Percentiles rank a stretch among this genome's conserved stretches.
Evolutionary conservation across 306 rosid genomes (phyloP).

Genomic region (Vigna trinervia): DNA sequence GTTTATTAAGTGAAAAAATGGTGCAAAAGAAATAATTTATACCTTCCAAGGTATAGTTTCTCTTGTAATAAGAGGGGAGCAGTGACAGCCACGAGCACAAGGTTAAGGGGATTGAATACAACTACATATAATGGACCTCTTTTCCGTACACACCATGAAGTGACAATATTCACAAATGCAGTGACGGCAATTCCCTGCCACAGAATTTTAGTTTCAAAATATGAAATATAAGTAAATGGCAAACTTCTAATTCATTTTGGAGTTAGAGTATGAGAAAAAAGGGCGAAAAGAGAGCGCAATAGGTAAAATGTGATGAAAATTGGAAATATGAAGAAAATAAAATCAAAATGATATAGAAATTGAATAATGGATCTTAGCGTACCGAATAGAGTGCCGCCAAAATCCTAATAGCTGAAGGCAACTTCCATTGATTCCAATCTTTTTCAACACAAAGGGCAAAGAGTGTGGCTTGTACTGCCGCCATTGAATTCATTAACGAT

Average conservation of each 20-base stretch:
- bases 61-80: neutral
- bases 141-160: neutral
- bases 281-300: too few relatives aligned
- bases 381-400: neutral
- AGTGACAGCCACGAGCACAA: neutral
- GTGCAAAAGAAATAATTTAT: neutral
- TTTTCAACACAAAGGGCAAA: neutral
- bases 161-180: neutral
- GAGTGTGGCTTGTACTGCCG: neutral
- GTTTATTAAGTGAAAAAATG: neutral
- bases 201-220: neutral
- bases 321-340: too few relatives aligned
- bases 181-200: neutral
- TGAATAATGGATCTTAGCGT: neutral
- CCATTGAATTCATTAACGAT: neutral
- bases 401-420: neutral
- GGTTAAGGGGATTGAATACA: neutral
- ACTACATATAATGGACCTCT: neutral
- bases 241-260: too few relatives aligned
- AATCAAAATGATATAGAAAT: too few relatives aligned
- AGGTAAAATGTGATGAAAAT: too few relatives aligned
- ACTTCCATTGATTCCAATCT: neutral
- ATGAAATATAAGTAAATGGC: too few relatives aligned
- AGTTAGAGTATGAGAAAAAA: too few relatives aligned
- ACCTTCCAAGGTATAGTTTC: neutral